Conservation (phyloP, 345 rosid species). For the Salix suchowensis region DNA sequence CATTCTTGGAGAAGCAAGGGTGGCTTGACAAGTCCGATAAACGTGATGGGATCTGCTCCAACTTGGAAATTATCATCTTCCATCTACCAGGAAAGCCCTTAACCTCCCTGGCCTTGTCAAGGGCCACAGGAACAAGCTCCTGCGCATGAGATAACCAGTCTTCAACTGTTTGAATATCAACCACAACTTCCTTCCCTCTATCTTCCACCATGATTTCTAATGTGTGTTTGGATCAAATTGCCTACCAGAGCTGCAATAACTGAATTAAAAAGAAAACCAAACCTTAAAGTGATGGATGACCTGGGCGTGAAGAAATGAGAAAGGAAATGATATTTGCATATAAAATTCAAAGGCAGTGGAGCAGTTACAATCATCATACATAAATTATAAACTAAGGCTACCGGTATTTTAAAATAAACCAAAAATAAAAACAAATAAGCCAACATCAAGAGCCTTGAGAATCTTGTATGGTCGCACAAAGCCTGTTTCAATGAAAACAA, state of each 20-base stretch:
- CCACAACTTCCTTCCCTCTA: slow-evolving; percentile 20
- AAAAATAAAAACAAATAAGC: slow-evolving; percentile 27
- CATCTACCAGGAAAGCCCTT: slow-evolving; percentile 76
- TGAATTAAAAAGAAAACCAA: slow-evolving; percentile 23
- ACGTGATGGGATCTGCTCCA: slow-evolving; percentile 77
- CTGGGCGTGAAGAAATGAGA: slow-evolving; percentile 21
- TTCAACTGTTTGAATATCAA: slow-evolving; percentile 45
- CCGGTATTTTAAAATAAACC: slow-evolving; percentile 22
- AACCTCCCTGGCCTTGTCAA: slow-evolving; percentile 52
- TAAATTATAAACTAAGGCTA: slow-evolving; percentile 19
- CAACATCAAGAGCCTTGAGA: slow-evolving; percentile 49
- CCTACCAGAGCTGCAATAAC: slow-evolving; percentile 25
- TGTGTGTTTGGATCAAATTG: slow-evolving; percentile 27
- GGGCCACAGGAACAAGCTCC: slow-evolving; percentile 65
- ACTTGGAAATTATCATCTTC: slow-evolving; percentile 72
- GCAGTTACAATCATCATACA: slow-evolving; percentile 66
- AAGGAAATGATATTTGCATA: slow-evolving; percentile 16
- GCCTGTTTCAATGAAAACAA: slow-evolving; percentile 43
- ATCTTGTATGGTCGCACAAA: slow-evolving; percentile 50
- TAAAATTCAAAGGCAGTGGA: slow-evolving; percentile 47
- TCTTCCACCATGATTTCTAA: slow-evolving; percentile 50
- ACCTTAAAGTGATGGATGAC: slow-evolving; percentile 25
- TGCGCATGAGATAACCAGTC: slow-evolving; percentile 67
- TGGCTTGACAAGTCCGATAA: slow-evolving; percentile 86
- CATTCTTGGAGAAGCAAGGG: slow-evolving; percentile 82